Percentiles rank a stretch among this genome's conserved stretches.
phyloP scores from a whole-genome alignment of 176 grass and related monocot genomes.

The Musa schizocarpa region DNA sequence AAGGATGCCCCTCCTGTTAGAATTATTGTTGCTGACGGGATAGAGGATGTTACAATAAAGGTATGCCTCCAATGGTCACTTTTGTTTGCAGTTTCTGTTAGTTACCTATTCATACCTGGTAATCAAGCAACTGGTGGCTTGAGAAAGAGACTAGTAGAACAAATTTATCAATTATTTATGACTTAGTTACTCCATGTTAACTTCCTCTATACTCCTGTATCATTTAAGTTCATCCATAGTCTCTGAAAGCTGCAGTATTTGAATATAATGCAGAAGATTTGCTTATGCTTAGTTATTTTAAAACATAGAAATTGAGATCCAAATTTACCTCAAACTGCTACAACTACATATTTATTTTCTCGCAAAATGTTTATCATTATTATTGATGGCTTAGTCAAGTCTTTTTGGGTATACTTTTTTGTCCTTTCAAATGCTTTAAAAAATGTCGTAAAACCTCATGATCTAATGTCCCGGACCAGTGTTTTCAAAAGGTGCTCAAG shows the following conservation, averaged over 20 bases:
- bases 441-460: no score
- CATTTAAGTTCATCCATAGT: no score
- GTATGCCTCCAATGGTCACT: slow-evolving; percentile 29
- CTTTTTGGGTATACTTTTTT: no score
- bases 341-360: neutral
- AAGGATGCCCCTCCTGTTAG: slow-evolving; percentile 64
- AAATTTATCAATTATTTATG: neutral
- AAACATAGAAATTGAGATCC: neutral
- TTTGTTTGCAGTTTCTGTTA: neutral
- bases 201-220: no score
- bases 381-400: no score
- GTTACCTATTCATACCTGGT: neutral
- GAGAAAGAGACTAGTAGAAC: neutral
- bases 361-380: neutral
- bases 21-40: slow-evolving; percentile 93
- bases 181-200: no score
- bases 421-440: no score
- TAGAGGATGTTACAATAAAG: slow-evolving; percentile 96
- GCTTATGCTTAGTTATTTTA: neutral
- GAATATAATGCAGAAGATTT: no score
- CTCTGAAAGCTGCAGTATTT: no score
- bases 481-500: no score
- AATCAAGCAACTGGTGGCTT: neutral
- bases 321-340: neutral
- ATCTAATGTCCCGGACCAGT: no score